phyloP scores from a whole-genome alignment of 2,329 filamentous ascomycete genomes.

The Calonectria multiphialidica region DNA sequence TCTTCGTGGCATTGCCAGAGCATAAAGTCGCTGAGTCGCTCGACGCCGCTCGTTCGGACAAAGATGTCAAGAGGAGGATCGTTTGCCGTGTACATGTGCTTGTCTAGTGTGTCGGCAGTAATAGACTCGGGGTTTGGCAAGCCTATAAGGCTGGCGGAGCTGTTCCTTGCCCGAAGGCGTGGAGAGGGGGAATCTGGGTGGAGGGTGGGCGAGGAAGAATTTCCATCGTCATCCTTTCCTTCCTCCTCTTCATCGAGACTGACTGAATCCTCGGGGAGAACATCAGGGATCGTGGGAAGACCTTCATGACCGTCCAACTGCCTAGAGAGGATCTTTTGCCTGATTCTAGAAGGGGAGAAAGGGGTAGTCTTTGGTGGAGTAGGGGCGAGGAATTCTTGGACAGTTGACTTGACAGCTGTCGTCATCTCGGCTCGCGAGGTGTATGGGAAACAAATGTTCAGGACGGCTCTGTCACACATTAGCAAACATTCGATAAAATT shows the following conservation, averaged over 20 bases:
- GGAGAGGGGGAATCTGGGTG: slow-evolving; percentile 65
- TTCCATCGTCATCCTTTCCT: slow-evolving; percentile 61
- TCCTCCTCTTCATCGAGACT: slow-evolving; percentile 58
- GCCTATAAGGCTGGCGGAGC: slow-evolving; percentile 51
- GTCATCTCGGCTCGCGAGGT: slow-evolving; percentile 97
- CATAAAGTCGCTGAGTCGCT: slow-evolving; percentile 96
- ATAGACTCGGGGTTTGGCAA: slow-evolving; percentile 86
- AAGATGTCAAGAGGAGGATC: slow-evolving; percentile 92
- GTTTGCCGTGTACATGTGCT: slow-evolving; percentile 88
- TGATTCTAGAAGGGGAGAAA: slow-evolving; percentile 90
- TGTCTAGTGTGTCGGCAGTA: slow-evolving; percentile 82
- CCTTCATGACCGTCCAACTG: slow-evolving; percentile 64
- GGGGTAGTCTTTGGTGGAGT: slow-evolving; percentile 74
- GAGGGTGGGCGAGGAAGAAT: slow-evolving; percentile 72
- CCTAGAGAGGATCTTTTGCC: slow-evolving; percentile 83
- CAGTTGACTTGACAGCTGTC: slow-evolving; percentile 86
- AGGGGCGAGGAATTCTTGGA: slow-evolving; percentile 86
- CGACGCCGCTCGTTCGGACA: slow-evolving; percentile 91
- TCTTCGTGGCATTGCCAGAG: slow-evolving; percentile 97
- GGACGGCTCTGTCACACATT: slow-evolving; percentile 57
- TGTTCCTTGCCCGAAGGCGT: slow-evolving; percentile 47
- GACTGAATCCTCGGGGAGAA: slow-evolving; percentile 55
- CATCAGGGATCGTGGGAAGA: slow-evolving; percentile 63
- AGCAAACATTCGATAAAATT: slow-evolving; percentile 2
- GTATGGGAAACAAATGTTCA: slow-evolving; percentile 99